Conservation (phyloP, 1,284 basidiomycete species). For the Mixia osmundae region DNA sequence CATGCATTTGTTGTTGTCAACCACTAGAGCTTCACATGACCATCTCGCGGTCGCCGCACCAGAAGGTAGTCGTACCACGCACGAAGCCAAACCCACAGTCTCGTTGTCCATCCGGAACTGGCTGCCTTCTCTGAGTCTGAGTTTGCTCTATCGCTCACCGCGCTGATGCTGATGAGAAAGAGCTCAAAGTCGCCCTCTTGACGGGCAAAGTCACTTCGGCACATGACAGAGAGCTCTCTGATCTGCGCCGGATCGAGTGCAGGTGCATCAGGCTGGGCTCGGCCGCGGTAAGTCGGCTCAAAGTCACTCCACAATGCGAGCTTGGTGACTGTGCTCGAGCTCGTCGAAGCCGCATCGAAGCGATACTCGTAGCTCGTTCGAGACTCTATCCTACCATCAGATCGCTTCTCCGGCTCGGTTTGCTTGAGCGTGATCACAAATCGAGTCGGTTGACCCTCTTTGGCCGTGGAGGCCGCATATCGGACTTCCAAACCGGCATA, state of each 20-base stretch:
- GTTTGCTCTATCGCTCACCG: no score
- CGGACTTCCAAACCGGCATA: no score
- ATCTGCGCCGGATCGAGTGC: constrained; percentile 17
- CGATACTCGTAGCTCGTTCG: constrained; percentile 25
- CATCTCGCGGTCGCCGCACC: no score
- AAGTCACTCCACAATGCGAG: constrained; percentile 24
- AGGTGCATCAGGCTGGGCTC: constrained; percentile 19
- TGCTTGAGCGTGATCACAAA: constrained; percentile 27
- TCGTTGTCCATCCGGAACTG: no score
- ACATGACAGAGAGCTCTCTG: constrained; percentile 8
- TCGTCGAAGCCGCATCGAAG: constrained; percentile 15
- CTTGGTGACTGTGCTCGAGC: constrained; percentile 7
- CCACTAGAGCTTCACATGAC: no score
- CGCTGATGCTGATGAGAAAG: no score
- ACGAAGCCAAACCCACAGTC: no score
- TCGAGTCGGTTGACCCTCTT: constrained; percentile 5
- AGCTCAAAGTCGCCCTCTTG: constrained; percentile 9
- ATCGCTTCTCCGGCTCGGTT: constrained; percentile 17
- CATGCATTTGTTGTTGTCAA: no score
- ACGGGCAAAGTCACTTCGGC: constrained; percentile 5
- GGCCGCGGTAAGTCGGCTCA: constrained; percentile 25
- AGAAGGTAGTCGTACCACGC: no score
- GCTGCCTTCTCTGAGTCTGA: no score
- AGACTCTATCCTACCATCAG: constrained; percentile 23
- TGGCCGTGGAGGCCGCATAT: no score